Evolutionary conservation across 768 basidiomycete genomes (phyloP), one percentile per base, ranked within the genome.

Genomic region (Asterophora parasitica): DNA sequence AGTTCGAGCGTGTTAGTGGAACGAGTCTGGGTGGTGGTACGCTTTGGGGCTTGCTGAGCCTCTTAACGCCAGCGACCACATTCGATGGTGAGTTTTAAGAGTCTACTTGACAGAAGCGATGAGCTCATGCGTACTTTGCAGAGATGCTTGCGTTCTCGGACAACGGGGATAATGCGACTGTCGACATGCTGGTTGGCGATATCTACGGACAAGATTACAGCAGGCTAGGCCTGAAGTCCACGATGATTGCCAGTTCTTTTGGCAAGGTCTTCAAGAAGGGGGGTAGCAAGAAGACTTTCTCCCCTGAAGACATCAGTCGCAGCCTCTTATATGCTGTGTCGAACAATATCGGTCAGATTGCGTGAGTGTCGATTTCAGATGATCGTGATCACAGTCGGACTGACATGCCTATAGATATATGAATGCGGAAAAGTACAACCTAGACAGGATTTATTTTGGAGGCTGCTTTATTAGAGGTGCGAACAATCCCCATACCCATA

Each of bases 261-360:
- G 96, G 96, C 11, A 99, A 98, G 61, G 96, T 99, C 32, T 98
- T 99, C 73, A 87, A 87, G 65, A 91, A 93, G 69, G 81, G 83
- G 10, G 81, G 82, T 42, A 75, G 82, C 67, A 92, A 87, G 69
- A 75, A 76, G 56, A 79, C 72, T 41, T 96, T 95, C 67, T 82
- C 77, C 16, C 79, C 92, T 3, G 92, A 97, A 68, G 96, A 99
- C 61, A 93, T 99, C 62, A 91, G 89, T 65, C 83, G 84, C 65
- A 93, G 91, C 67, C 70, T 99, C 64, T 75, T 99, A 27, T 98
- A 97, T 65, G 95, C 94, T 12, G 81, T 99, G 52, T 94, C 91
- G 58, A 99, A 99, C 70, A 99, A 99, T 66, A 99, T 99, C 57
- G 96, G 96, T 12, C 96, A 99, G 68, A 97, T 99, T 71, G 96